phyloP scores from a whole-genome alignment of 2,329 filamentous ascomycete species.

The Aspergillus sp. region DNA sequence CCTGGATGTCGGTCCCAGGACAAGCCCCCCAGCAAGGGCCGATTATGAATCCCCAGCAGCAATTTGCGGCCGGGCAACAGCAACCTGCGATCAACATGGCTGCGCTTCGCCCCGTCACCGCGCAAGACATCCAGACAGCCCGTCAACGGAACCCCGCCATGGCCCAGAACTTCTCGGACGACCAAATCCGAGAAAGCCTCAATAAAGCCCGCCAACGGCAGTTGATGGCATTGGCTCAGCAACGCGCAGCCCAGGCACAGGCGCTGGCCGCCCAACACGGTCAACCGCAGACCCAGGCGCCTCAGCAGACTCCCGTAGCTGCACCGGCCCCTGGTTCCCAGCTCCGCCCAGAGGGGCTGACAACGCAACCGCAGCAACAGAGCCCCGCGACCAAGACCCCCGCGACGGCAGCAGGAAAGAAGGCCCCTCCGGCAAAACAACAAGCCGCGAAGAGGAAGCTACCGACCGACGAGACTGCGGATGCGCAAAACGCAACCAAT shows the following conservation, averaged over 20 bases:
- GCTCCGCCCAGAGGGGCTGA: constrained; percentile 4
- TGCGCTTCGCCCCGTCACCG: constrained; percentile 33
- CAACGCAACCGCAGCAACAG: constrained; percentile 26
- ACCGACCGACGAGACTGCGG: constrained; percentile 47
- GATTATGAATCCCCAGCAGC: constrained; percentile 30
- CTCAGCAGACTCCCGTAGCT: constrained; percentile 22
- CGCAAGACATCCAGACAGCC: constrained; percentile 36
- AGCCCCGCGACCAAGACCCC: constrained; percentile 32
- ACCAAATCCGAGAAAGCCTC: constrained; percentile 41
- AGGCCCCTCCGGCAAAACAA: constrained; percentile 22
- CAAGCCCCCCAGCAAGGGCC: constrained; percentile 26
- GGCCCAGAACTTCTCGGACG: constrained; percentile 38
- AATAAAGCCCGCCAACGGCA: constrained; percentile 37
- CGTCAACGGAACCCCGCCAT: constrained; percentile 36
- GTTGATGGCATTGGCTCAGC: constrained; percentile 32
- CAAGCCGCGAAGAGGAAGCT: constrained; percentile 44
- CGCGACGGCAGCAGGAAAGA: constrained; percentile 26
- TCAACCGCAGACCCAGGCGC: constrained; percentile 25
- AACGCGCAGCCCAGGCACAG: constrained; percentile 23
- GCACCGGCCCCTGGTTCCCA: constrained; percentile 19
- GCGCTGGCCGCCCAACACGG: constrained; percentile 21
- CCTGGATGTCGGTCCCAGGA: constrained; percentile 22
- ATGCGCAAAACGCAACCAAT: constrained; percentile 35
- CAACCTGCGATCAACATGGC: constrained; percentile 28
- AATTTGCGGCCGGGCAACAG: constrained; percentile 28